Base-by-base conservation (phyloP, 345 rosid genomes). In the Isatis tinctoria region DNA sequence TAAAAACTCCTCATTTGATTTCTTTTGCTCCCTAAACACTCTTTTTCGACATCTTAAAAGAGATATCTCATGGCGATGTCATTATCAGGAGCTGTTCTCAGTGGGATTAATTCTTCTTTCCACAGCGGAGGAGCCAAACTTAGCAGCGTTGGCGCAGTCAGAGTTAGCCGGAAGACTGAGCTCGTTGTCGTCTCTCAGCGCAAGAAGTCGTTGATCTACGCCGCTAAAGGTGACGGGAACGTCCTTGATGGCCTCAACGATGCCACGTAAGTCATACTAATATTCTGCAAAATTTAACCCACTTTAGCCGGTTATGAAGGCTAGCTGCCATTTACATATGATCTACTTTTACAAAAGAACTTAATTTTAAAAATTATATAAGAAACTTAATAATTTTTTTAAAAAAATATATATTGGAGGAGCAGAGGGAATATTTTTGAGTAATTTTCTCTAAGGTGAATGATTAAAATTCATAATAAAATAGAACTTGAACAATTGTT, bases 211-310 rank as follows among this genome's bases (percentile, higher is more conserved):
- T 65, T 74, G 24, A 12, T 57, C n/a, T 65, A 65, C 60, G 77
- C 77, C 47, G 65, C 8, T 13, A 65, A 74, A 56, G 51, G 18
- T 32, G 77, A 65, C 7, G 72, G 66, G 18, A 74, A 74, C 66
- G 41, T 74, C 65, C 77, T 74, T 2, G 77, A 74, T 57, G 77
- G 65, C 51, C 8, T 74, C 51, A 74, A 74, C 18, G 77, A 74
- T 6, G 59, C 65, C n/a, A 65, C 77, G 77, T 74, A 51, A 65
- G 77, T 65, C 37, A 8, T 54, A 18, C 8, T 54, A 26, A 9
- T 54, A 9, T 28, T 54, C 3, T 56, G 39, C 30, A 3, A 56
- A 30, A n/a, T n/a, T n/a, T 28, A 8, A 30, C 13, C 17, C 18
- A 65, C 28, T 18, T 1, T 1, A 44, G 26, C 56, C 54, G 16